Evolutionary conservation across 352 stramenopile species (phyloP).

Genomic region (Phytophthora meadii): DNA sequence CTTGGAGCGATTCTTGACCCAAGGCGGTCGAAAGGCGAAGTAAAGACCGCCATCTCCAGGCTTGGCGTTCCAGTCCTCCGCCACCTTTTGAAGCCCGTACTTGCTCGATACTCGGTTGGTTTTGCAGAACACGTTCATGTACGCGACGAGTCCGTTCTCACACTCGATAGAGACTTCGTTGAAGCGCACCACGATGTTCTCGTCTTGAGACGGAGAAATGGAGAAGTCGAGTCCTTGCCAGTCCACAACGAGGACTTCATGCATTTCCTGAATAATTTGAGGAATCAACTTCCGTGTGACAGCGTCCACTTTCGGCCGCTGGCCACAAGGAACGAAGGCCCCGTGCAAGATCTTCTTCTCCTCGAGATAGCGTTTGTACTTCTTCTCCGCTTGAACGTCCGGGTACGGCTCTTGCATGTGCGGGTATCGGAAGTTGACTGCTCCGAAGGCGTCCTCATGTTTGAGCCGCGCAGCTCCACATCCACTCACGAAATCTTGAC

Average conservation of each 20-base stretch:
- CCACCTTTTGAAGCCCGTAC: conserved; percentile 78
- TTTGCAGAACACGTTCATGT: conserved; percentile 86
- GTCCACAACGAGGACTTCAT: conserved; percentile 62
- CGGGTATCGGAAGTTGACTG: conserved; percentile 61
- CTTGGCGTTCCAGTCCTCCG: conserved; percentile 83
- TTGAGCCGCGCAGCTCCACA: conserved; percentile 60
- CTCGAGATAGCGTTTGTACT: conserved; percentile 66
- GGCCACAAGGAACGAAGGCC: conserved; percentile 68
- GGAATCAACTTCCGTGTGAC: conserved; percentile 74
- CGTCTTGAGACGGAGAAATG: conserved; percentile 62
- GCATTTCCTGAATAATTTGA: conserved; percentile 77
- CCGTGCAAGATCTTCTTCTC: conserved; percentile 80
- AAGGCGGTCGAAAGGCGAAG: conserved; percentile 67
- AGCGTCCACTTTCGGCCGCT: conserved; percentile 57
- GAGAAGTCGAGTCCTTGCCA: conserved; percentile 68
- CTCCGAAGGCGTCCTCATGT: conserved; percentile 78
- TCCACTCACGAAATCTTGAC: conserved; percentile 71
- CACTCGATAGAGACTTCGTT: conserved; percentile 51
- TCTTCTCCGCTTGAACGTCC: conserved; percentile 58
- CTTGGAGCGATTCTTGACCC: conserved; percentile 69
- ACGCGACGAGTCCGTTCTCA: conserved; percentile 71
- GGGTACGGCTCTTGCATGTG: conserved; percentile 77
- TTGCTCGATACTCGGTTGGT: conserved; percentile 72
- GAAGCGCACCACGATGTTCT: conserved; percentile 72
- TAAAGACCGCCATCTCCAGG: conserved; percentile 65